Evolutionary conservation across 2,329 filamentous ascomycete genomes (phyloP).

Genomic region (Paraphoma chrysanthemicola): DNA sequence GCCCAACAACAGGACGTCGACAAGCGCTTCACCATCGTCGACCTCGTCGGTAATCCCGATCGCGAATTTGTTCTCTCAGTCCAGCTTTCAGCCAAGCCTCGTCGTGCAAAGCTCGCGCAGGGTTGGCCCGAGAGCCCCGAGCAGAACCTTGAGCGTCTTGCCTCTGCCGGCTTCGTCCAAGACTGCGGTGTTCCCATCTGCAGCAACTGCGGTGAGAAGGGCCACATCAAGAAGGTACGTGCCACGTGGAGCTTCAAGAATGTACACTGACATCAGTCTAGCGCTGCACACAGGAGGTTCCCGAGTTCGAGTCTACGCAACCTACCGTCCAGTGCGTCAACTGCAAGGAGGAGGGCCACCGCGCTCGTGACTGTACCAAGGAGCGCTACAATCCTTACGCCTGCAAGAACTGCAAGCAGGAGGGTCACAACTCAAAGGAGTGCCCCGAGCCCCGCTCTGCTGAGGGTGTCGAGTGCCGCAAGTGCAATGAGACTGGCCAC

Average conservation of each 20-base stretch:
- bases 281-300: constrained; percentile 65
- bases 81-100: constrained; percentile 66
- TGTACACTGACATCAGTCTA: constrained; percentile 24
- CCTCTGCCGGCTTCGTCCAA: constrained; percentile 69
- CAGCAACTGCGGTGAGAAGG: constrained; percentile 68
- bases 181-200: constrained; percentile 67
- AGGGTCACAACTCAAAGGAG: constrained; percentile 45
- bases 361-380: constrained; percentile 68
- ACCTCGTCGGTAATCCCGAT: constrained; percentile 63
- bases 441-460: constrained; percentile 55
- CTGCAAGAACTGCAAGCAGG: constrained; percentile 72
- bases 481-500: constrained; percentile 62
- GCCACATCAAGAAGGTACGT: constrained; percentile 61
- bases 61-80: constrained; percentile 71
- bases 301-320: constrained; percentile 53
- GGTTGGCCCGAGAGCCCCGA: constrained; percentile 65
- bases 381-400: constrained; percentile 67
- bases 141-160: constrained; percentile 70
- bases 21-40: constrained; percentile 58
- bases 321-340: constrained; percentile 68
- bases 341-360: constrained; percentile 69
- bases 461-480: constrained; percentile 69
- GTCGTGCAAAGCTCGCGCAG: constrained; percentile 58
- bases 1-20: constrained; percentile 55
- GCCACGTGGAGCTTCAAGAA: no score